Conservation (phyloP, 108 stramenopile species). For the Cylindrotheca closterium region DNA sequence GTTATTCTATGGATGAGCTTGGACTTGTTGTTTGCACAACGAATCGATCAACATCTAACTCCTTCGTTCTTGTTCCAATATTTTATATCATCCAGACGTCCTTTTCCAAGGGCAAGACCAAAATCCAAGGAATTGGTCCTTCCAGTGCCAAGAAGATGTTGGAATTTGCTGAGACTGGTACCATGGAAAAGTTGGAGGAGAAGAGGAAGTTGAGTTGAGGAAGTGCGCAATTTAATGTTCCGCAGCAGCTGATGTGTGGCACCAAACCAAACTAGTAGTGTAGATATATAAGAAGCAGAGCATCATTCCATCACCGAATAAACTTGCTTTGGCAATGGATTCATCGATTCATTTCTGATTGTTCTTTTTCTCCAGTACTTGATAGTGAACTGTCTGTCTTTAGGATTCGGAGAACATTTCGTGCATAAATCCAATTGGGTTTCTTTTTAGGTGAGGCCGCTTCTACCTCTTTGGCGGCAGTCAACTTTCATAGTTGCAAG, state of each 20-base stretch:
- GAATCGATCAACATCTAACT: background rate
- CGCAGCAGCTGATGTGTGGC: too few relatives aligned
- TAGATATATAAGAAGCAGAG: too few relatives aligned
- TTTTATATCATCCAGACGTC: slow-evolving; percentile 17
- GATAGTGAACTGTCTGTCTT: background rate
- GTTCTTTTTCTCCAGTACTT: background rate
- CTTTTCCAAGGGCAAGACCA: slow-evolving; percentile 76
- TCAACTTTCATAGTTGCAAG: background rate
- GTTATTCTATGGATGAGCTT: too few relatives aligned
- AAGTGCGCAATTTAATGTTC: background rate
- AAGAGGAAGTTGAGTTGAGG: slow-evolving; percentile 40
- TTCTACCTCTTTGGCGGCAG: slow-evolving; percentile 16
- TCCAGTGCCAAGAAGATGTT: slow-evolving; percentile 65
- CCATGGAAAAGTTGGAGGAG: slow-evolving; percentile 74
- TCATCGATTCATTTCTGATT: background rate
- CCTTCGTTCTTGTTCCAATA: background rate
- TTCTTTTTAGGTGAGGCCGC: slow-evolving; percentile 36
- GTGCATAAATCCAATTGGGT: slow-evolving; percentile 49
- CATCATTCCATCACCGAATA: too few relatives aligned
- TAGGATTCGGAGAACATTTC: slow-evolving; percentile 36
- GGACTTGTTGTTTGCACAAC: too few relatives aligned
- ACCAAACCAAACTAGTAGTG: too few relatives aligned
- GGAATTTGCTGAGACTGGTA: slow-evolving; percentile 70
- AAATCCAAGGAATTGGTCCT: slow-evolving; percentile 74
- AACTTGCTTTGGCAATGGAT: too few relatives aligned